Base-by-base conservation (phyloP, 2,329 filamentous ascomycete species). In the Hymenoscyphus fructigenus region DNA sequence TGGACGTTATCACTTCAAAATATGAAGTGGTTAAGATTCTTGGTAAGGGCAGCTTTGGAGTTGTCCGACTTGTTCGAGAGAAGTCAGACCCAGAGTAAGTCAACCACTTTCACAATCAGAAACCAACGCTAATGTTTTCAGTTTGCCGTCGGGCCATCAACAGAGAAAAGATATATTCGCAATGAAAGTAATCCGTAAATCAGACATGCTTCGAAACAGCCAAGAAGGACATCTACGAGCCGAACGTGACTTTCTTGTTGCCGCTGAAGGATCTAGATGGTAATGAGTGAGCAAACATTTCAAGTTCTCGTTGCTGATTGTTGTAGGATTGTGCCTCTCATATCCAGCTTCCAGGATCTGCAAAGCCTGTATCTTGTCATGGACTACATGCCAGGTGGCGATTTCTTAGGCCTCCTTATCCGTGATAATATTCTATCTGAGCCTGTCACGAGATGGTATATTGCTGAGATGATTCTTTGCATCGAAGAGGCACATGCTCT, bases 371-470 rank as follows among this genome's bases (percentile, higher is more conserved):
- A 98, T 73, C 85, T 99, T 5, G 91, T 97, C 61, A 97, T 98
- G 93, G 93, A 98, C 66, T 99, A 96, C 75, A 97, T 97, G 92
- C 90, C 96, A 1, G 95, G 94, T 0, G 94, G 95, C 0, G 94
- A 99, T 75, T 98, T 99, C 70, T 83, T 99, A 0, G 91, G 91
- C 1, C 78, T 97, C 0, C 80, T 99, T 17, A 90, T 97, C 63
- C 88, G 93, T 17, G 91, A 96, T 74, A 93, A 95, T 67, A 86
- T 91, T 2, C 82, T 99, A 1, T 87, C 87, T 63, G 95, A 98
- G 76, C 81, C 84, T 0, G 86, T 91, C 55, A 88, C 93, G 4
- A 89, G 86, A 67, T 97, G 91, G 81, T 98, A 98, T 75, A 82
- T 96, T 65, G 93, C 94, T 0, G 93, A 99, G 79, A 98, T 98